Percentiles rank a stretch among this genome's conserved stretches.
phyloP scores from a whole-genome alignment of 805 yeast genomes.

The Candida parachauliodes region DNA sequence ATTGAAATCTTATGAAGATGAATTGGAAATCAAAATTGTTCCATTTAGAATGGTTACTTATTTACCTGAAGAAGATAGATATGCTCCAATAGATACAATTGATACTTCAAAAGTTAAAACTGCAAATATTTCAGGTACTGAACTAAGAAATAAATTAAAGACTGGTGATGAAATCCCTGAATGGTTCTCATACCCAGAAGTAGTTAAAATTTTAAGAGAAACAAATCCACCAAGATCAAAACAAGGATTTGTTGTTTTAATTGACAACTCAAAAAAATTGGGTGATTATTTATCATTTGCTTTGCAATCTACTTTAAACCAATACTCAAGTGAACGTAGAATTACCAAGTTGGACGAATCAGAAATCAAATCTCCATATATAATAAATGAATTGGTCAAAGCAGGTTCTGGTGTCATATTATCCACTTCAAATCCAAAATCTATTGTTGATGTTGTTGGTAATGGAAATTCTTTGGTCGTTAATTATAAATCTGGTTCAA shows the following conservation, averaged over 20 bases:
- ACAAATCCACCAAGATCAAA: conserved; percentile 86
- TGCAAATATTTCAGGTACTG: conserved; percentile 91
- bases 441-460: conserved; percentile 54
- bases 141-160: conserved; percentile 80
- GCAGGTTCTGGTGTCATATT: conserved; percentile 90
- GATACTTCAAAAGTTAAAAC: conserved; percentile 71
- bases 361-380: conserved; percentile 41
- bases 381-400: conserved; percentile 72
- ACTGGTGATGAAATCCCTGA: conserved; percentile 88
- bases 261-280: conserved; percentile 48
- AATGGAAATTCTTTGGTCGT: conserved; percentile 53
- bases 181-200: conserved; percentile 98
- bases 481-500: conserved; percentile 12
- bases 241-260: conserved; percentile 76
- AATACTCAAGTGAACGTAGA: conserved; percentile 81
- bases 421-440: conserved; percentile 44
- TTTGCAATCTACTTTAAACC: conserved; percentile 84
- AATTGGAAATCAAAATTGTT: conserved; percentile 83
- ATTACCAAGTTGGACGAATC: conserved; percentile 50
- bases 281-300: conserved; percentile 65
- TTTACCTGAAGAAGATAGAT: conserved; percentile 90
- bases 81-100: conserved; percentile 91
- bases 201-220: conserved; percentile 84
- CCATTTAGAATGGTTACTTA: conserved; percentile 97
- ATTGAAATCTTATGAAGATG: conserved; percentile 70